Evolutionary conservation across 768 basidiomycete genomes (phyloP).

Genomic region (Lentinula detonsa): DNA sequence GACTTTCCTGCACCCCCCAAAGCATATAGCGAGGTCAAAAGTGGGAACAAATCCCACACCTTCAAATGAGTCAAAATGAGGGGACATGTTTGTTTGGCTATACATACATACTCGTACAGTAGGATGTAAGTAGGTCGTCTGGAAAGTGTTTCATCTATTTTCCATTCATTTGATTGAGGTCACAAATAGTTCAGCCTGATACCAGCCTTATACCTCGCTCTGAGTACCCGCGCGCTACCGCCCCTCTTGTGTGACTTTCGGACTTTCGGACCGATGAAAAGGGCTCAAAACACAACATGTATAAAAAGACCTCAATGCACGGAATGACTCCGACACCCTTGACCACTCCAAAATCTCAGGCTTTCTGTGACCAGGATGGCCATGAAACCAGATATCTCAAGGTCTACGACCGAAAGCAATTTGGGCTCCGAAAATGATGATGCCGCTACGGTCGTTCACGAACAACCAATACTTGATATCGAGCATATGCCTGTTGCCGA

Average conservation of each 20-base stretch:
- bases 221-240: too few relatives aligned
- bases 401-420: background rate
- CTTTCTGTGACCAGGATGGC: background rate
- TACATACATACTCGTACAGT: background rate
- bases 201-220: background rate
- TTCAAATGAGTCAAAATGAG: constrained; percentile 49
- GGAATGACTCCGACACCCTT: background rate
- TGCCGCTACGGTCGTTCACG: constrained; percentile 4
- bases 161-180: background rate
- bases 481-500: constrained; percentile 50
- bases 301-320: background rate
- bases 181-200: background rate
- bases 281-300: background rate
- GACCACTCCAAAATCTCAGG: background rate
- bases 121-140: background rate
- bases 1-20: constrained; percentile 63
- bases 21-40: constrained; percentile 58
- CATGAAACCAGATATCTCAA: background rate
- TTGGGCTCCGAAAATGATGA: background rate
- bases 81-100: background rate
- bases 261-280: background rate
- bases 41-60: constrained; percentile 66
- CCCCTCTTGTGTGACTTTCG: background rate
- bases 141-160: background rate
- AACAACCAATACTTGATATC: constrained; percentile 27